These are phyloP conservation scores for Leccinellum rugosiceps DNA, from an alignment of 768 basidiomycete species.

Conservation along the genomic window DNA sequence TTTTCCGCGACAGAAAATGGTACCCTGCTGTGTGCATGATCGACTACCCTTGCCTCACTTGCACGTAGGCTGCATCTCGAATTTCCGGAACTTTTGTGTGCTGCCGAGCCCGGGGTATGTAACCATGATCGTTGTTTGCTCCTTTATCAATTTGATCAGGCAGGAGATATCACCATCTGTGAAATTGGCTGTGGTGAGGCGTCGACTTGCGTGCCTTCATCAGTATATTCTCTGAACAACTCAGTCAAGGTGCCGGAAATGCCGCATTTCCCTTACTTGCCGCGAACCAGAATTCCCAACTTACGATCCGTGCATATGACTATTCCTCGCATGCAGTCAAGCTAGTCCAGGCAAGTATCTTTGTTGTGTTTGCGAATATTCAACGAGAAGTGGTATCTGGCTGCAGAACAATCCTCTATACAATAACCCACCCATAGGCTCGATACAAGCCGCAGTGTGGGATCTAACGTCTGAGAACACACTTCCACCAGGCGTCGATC, in stretches of 20 bases:
- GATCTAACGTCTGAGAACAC: slow-evolving; percentile 68
- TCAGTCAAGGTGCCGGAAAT: slow-evolving; percentile 80
- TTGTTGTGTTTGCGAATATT: neutral
- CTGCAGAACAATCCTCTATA: slow-evolving; percentile 72
- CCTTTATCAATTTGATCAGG: slow-evolving; percentile 42
- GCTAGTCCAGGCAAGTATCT: slow-evolving; percentile 68
- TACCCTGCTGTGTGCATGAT: slow-evolving; percentile 16
- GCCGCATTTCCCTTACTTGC: slow-evolving; percentile 85
- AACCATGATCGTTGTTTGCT: neutral
- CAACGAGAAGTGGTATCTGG: neutral
- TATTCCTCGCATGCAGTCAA: slow-evolving; percentile 88
- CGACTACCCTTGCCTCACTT: neutral
- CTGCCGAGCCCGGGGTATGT: slow-evolving; percentile 62
- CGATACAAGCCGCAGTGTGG: slow-evolving; percentile 83
- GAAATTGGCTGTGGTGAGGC: slow-evolving; percentile 88
- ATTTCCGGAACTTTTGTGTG: slow-evolving; percentile 81
- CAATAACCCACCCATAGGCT: slow-evolving; percentile 58
- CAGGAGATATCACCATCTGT: slow-evolving; percentile 70
- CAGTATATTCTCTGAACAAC: neutral
- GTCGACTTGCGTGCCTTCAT: neutral
- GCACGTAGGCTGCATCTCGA: slow-evolving; percentile 78
- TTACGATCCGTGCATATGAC: slow-evolving; percentile 80
- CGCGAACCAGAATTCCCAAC: slow-evolving; percentile 76
- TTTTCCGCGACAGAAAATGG: slow-evolving; percentile 96
- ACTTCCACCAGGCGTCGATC: slow-evolving; percentile 61